Base-by-base conservation (phyloP, 441 rosid species). In the Euphorbia celastroides region DNA sequence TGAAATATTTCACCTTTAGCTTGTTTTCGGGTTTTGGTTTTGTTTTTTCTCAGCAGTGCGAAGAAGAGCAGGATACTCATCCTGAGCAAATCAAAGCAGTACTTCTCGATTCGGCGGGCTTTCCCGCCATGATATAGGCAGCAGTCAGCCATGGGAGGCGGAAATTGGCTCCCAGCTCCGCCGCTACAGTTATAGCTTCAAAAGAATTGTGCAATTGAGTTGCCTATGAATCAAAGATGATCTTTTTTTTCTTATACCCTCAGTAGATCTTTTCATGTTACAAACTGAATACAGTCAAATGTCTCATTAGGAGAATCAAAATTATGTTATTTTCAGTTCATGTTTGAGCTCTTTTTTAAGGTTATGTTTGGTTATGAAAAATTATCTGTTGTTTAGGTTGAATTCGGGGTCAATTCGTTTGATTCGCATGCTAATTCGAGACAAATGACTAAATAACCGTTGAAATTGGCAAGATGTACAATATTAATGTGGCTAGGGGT, bases 31-130 rank as follows among this genome's bases (percentile, higher is more conserved):
- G n/a, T n/a, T n/a, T n/a, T 42, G 17, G 11, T 42, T 52, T 5
- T 52, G 25, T 9, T 52, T 52, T 52, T 52, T 7, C 27, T 25
- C 83, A 85, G 93, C 90, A 88, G 84, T 84, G 84, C 70, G 74
- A 74, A 72, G 89, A 85, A 69, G 90, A 86, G 56, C 86, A 80
- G 68, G 86, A 85, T 12, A 80, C 78, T 60, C 76, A 74, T 36
- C 90, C 90, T 1, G 93, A 88, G 71, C 88, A 88, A 42, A 90
- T 93, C 73, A 87, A 87, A 83, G 91, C 97, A 16, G 83, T 84
- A 17, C 96, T 93, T 50, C 75, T 87, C 59, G 97, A 93, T 61
- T 86, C 90, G 16, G 94, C 96, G 5, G 95, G 90, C 34, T 83
- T 84, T 66, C 84, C 82, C 60, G 87, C 91, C 66, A 52, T 83